Conservation (phyloP, 2,329 filamentous ascomycete species). For the Neofusicoccum laricinum region DNA sequence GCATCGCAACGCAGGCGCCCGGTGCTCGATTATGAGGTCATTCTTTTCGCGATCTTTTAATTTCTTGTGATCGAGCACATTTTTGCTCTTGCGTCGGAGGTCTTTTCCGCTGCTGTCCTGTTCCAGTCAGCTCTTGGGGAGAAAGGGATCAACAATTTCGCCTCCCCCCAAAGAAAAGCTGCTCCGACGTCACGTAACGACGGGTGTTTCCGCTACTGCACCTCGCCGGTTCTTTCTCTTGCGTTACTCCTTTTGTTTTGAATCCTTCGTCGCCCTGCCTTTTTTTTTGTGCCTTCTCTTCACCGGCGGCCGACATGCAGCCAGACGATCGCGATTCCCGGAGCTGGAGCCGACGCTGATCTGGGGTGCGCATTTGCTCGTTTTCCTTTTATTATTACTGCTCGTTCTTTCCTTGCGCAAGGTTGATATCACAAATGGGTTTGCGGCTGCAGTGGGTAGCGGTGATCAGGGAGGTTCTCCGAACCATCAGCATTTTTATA, state of each 20-base stretch:
- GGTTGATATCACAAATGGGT: neutral
- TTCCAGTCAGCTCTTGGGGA: neutral
- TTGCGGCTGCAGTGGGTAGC: neutral
- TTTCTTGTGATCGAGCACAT: neutral
- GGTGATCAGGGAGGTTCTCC: neutral
- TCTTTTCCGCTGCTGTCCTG: neutral
- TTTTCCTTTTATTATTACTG: neutral
- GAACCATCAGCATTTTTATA: neutral
- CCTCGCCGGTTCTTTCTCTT: neutral
- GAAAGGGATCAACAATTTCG: neutral
- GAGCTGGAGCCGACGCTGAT: neutral
- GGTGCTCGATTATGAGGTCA: neutral
- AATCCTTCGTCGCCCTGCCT: neutral
- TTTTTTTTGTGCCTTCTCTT: neutral
- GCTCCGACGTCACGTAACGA: slow-evolving; percentile 5
- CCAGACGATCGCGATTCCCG: neutral
- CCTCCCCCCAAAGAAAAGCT: neutral
- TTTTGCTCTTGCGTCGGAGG: neutral
- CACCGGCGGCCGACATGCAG: slow-evolving; percentile 1
- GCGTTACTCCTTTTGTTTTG: neutral
- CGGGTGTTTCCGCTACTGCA: neutral
- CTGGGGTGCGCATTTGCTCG: neutral
- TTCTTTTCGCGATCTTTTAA: neutral
- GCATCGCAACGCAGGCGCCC: neutral
- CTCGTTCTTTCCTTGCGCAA: neutral